Evolutionary conservation across 768 basidiomycete species (phyloP).

Genomic region (Hygrocybe punicea): DNA sequence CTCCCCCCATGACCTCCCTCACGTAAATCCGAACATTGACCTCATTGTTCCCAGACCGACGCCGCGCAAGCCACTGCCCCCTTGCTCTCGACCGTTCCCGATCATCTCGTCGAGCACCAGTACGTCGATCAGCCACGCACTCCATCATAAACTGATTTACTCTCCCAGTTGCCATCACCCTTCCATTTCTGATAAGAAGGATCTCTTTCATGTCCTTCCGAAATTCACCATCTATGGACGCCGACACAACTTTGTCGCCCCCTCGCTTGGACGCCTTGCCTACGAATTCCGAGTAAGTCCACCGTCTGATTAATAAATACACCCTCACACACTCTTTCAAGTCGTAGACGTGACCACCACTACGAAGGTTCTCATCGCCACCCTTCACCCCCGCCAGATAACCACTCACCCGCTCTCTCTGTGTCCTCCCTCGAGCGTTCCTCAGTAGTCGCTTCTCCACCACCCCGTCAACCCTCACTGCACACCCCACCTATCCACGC

Average conservation of each 20-base stretch:
- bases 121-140: slow-evolving; percentile 28
- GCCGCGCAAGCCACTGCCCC: background rate
- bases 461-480: slow-evolving; percentile 43
- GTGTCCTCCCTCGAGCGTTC: slow-evolving; percentile 59
- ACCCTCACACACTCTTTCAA: slow-evolving; percentile 16
- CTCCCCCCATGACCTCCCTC: too few relatives aligned
- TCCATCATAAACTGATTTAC: slow-evolving; percentile 37
- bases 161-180: slow-evolving; percentile 18
- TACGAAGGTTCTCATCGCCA: slow-evolving; percentile 39
- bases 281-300: slow-evolving; percentile 32
- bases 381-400: slow-evolving; percentile 46
- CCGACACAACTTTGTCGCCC: slow-evolving; percentile 40
- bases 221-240: slow-evolving; percentile 14
- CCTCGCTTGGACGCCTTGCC: slow-evolving; percentile 46
- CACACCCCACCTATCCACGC: slow-evolving; percentile 32
- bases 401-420: slow-evolving; percentile 61
- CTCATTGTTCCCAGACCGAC: too few relatives aligned
- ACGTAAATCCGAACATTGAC: too few relatives aligned
- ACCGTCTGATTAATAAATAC: slow-evolving; percentile 14
- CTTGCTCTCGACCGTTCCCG: background rate
- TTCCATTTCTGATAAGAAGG: slow-evolving; percentile 40
- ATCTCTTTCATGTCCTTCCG: slow-evolving; percentile 19
- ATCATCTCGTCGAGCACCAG: slow-evolving; percentile 29
- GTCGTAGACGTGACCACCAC: slow-evolving; percentile 34
- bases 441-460: slow-evolving; percentile 58